phyloP scores from a whole-genome alignment of 1,139 yeast species.

The Hyphopichia fennica region DNA sequence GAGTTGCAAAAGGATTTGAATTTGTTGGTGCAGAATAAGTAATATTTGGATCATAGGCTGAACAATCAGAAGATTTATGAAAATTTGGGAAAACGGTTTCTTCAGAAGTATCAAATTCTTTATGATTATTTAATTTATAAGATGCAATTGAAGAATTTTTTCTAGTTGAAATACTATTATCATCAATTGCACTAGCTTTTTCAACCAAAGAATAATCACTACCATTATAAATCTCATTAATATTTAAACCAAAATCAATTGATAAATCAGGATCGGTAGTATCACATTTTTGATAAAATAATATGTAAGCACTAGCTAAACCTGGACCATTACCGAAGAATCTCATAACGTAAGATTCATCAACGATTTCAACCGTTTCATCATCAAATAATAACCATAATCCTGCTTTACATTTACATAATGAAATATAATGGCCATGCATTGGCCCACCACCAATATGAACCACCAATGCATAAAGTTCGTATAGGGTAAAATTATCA shows the following conservation, averaged over 20 bases:
- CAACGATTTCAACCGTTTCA: slow-evolving; percentile 88
- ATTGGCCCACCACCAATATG: slow-evolving; percentile 98
- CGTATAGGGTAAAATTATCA: slow-evolving; percentile 53
- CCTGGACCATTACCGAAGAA: slow-evolving; percentile 91
- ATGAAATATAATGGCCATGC: slow-evolving; percentile 92
- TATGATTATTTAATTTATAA: background rate
- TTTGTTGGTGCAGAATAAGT: background rate
- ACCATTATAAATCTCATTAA: slow-evolving; percentile 36
- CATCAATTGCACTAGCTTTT: slow-evolving; percentile 7
- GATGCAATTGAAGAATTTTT: slow-evolving; percentile 3
- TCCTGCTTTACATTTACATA: slow-evolving; percentile 74
- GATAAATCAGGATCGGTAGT: slow-evolving; percentile 21
- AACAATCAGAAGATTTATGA: slow-evolving; percentile 6
- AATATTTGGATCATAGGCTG: slow-evolving; percentile 1
- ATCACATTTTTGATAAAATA: slow-evolving; percentile 57
- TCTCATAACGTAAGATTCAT: slow-evolving; percentile 77
- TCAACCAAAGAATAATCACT: slow-evolving; percentile 21
- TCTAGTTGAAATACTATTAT: slow-evolving; percentile 1
- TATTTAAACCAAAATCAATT: slow-evolving; percentile 36
- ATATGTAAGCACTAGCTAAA: slow-evolving; percentile 85
- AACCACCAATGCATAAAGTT: slow-evolving; percentile 80
- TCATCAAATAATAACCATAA: slow-evolving; percentile 96
- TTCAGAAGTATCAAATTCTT: slow-evolving; percentile 4
- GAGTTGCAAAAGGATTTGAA: background rate
- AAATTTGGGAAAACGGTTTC: slow-evolving; percentile 4